Evolutionary conservation across 108 stramenopile species (phyloP).

Genomic region (Schizochytrium sp.): DNA sequence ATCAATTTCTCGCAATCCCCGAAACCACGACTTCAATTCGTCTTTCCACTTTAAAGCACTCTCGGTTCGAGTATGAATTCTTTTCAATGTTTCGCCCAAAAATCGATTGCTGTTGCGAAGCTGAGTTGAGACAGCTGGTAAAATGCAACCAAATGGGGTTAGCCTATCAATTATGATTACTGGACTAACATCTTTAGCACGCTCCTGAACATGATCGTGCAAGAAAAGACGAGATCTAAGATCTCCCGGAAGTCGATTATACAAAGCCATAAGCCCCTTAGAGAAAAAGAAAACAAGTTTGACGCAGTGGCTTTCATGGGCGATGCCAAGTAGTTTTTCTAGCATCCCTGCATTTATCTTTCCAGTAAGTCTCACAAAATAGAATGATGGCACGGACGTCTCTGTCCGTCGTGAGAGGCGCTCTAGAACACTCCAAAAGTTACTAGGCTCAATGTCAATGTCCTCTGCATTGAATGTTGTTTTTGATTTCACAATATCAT

Average conservation of each 20-base stretch:
- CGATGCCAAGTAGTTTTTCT: constrained; percentile 53
- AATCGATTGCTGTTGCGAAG: neutral
- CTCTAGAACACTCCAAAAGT: constrained; percentile 56
- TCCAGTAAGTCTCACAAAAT: constrained; percentile 49
- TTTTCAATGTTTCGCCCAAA: neutral
- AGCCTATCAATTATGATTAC: neutral
- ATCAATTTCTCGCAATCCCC: too few species aligned
- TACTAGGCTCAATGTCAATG: constrained; percentile 45
- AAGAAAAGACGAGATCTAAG: constrained; percentile 44
- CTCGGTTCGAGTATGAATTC: too few species aligned
- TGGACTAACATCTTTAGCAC: constrained; percentile 58
- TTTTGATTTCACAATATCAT: constrained; percentile 11
- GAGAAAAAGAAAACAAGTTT: constrained; percentile 47
- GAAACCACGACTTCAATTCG: too few species aligned
- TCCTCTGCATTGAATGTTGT: constrained; percentile 42
- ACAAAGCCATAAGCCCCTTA: constrained; percentile 53
- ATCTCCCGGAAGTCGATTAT: constrained; percentile 38
- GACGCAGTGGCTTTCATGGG: constrained; percentile 50
- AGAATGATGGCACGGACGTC: neutral
- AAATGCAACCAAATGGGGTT: neutral
- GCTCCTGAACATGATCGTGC: constrained; percentile 15
- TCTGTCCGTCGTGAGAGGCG: constrained; percentile 41
- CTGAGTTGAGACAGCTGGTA: constrained; percentile 18
- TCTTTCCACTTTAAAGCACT: too few species aligned
- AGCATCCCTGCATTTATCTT: constrained; percentile 36